Base-by-base conservation (phyloP, 345 rosid genomes). In the Eutrema yunnanense region DNA sequence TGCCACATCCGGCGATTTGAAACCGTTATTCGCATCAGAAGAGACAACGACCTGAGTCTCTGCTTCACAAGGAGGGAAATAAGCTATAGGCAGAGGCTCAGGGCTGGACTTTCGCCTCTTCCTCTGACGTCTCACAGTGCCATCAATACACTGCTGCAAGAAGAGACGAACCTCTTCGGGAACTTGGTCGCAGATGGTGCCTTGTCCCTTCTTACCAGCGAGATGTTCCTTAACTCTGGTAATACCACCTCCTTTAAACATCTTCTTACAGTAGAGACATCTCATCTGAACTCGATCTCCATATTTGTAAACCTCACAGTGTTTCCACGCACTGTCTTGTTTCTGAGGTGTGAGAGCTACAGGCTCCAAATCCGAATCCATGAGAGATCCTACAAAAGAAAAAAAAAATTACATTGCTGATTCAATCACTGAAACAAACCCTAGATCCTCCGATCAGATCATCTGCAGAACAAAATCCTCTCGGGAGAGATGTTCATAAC, bases 281-380 rank as follows among this genome's bases (percentile, higher is more conserved):
- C 82, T 90, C 75, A 95, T 81, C 67, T 88, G 98, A 27, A 86
- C 82, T 72, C 83, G 83, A 14, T 87, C 90, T 6, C 88, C 98
- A 72, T 85, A 82, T 81, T 87, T 87, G 69, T 81, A 87, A 81
- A 88, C 84, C 56, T 87, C 86, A 73, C 97, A 92, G 72, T 95
- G 97, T 67, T 88, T 86, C 99, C 98, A 92, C 8, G 99, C 96
- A n/a, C 87, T 92, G 82, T 95, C 99, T 41, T 89, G 87, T 56
- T 92, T 95, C 59, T 87, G 97, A 0, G 90, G 80, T 14, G 95
- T 84, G 14, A 88, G 79, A 9, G 97, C 88, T 62, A 86, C 60
- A 16, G 79, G 89, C 36, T 89, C 92, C 62, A 84, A 72, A 72
- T 83, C 82, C 1, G 76, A 71, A n/a, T 71, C 80, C 80, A 70